These are phyloP conservation scores for Ceratocystis colombiana DNA, from an alignment of 2,329 filamentous ascomycete species.

Conservation along the genomic window DNA sequence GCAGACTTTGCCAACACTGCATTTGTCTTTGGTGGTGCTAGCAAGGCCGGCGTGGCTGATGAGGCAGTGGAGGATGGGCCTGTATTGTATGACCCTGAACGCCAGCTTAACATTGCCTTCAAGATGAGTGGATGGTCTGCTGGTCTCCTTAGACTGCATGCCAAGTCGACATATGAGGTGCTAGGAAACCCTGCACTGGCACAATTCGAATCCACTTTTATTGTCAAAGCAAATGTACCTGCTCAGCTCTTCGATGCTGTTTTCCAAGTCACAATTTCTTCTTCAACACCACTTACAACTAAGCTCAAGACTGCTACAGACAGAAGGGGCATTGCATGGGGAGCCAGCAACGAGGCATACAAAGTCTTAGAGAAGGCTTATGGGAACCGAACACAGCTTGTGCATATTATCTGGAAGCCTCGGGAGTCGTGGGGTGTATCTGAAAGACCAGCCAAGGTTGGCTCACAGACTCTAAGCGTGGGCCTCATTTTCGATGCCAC, in stretches of 20 bases:
- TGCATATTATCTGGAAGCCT: slow-evolving; percentile 46
- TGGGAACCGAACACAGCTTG: slow-evolving; percentile 59
- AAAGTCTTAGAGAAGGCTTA: slow-evolving; percentile 59
- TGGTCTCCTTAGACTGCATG: slow-evolving; percentile 59
- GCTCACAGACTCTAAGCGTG: slow-evolving; percentile 33
- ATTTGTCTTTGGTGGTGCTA: slow-evolving; percentile 40
- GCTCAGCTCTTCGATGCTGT: slow-evolving; percentile 47
- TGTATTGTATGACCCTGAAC: slow-evolving; percentile 64
- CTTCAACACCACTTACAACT: slow-evolving; percentile 31
- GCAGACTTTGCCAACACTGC: slow-evolving; percentile 62
- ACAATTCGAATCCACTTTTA: slow-evolving; percentile 79
- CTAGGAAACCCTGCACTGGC: slow-evolving; percentile 64
- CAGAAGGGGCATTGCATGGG: slow-evolving; percentile 37
- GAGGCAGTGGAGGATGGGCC: slow-evolving; percentile 44
- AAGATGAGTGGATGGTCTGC: slow-evolving; percentile 89
- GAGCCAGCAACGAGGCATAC: slow-evolving; percentile 50
- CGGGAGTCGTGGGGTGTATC: slow-evolving; percentile 31
- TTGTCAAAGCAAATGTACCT: slow-evolving; percentile 48
- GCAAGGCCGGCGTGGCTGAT: slow-evolving; percentile 31
- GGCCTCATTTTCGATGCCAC: slow-evolving; percentile 63
- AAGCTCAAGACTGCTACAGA: slow-evolving; percentile 22
- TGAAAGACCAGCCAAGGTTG: slow-evolving; percentile 22
- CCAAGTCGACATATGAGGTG: slow-evolving; percentile 61
- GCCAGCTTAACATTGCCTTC: slow-evolving; percentile 71
- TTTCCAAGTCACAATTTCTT: slow-evolving; percentile 33